These are phyloP conservation scores for Hygrophila difformis DNA, from an alignment of 257 asterid species.

Conservation along the genomic window DNA sequence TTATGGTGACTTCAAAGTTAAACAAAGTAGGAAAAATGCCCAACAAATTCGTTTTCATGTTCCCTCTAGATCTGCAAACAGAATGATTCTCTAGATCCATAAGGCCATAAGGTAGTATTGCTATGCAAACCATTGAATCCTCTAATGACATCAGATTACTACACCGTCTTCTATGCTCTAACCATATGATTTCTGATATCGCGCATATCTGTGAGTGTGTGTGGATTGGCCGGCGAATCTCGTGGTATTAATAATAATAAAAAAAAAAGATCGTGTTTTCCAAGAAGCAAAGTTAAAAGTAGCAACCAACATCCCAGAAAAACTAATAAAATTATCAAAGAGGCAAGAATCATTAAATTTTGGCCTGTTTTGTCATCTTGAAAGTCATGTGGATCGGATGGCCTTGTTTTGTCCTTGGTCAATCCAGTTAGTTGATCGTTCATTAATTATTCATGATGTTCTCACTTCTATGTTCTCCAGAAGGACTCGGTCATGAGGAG, in stretches of 20 bases:
- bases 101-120: slow-evolving; percentile 5
- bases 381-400: no score
- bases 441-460: background rate
- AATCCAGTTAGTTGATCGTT: no score
- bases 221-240: slow-evolving; percentile 27
- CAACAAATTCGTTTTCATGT: background rate
- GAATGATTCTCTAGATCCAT: slow-evolving; percentile 6
- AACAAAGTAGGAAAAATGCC: slow-evolving; percentile 4
- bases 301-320: background rate
- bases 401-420: no score
- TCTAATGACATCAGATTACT: no score
- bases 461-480: no score
- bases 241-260: slow-evolving; percentile 20
- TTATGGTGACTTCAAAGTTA: slow-evolving; percentile 19
- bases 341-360: slow-evolving; percentile 14
- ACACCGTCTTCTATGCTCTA: no score
- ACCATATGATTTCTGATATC: no score
- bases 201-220: no score
- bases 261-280: slow-evolving; percentile 19
- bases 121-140: no score
- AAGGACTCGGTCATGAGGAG: no score
- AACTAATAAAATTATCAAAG: background rate
- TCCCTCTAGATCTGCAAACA: slow-evolving; percentile 23
- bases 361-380: background rate
- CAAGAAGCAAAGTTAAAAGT: slow-evolving; percentile 7